Evolutionary conservation across 2,329 filamentous ascomycete species (phyloP).

Genomic region (Apiospora aurea): DNA sequence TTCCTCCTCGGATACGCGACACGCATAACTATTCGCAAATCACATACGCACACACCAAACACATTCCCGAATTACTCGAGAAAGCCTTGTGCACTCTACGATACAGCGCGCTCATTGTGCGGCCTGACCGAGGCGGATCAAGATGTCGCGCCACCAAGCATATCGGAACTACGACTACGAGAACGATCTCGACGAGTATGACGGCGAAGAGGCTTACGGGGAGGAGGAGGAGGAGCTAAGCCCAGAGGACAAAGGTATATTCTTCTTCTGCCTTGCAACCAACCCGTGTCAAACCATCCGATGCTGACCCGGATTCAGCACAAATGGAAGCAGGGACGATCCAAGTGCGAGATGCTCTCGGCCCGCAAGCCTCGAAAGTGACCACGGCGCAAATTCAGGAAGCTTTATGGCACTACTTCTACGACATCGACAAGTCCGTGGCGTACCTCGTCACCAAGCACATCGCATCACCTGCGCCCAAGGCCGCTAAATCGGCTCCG

Average conservation of each 20-base stretch:
- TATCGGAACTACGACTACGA: slow-evolving; percentile 58
- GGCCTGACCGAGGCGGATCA: slow-evolving; percentile 1
- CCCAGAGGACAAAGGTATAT: slow-evolving; percentile 42
- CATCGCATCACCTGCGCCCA: slow-evolving; percentile 50
- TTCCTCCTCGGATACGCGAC: neutral
- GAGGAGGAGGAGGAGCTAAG: slow-evolving; percentile 53
- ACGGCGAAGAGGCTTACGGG: slow-evolving; percentile 49
- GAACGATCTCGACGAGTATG: slow-evolving; percentile 59
- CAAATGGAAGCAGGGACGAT: slow-evolving; percentile 69
- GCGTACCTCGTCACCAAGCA: slow-evolving; percentile 76
- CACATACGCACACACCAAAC: neutral
- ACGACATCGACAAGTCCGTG: slow-evolving; percentile 86
- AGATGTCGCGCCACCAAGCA: slow-evolving; percentile 57
- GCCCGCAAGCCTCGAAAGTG: slow-evolving; percentile 62
- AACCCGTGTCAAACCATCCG: neutral
- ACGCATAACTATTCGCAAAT: neutral
- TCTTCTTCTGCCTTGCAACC: neutral
- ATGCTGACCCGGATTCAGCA: neutral
- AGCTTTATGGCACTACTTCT: slow-evolving; percentile 94
- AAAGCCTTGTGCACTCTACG: neutral
- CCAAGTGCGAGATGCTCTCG: slow-evolving; percentile 72
- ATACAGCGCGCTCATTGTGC: neutral
- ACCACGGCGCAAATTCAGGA: slow-evolving; percentile 79
- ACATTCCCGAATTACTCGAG: neutral
- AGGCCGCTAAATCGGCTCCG: slow-evolving; percentile 47